Evolutionary conservation across 75 land plant genomes (phyloP).

Genomic region (Ceratopteris richardii): DNA sequence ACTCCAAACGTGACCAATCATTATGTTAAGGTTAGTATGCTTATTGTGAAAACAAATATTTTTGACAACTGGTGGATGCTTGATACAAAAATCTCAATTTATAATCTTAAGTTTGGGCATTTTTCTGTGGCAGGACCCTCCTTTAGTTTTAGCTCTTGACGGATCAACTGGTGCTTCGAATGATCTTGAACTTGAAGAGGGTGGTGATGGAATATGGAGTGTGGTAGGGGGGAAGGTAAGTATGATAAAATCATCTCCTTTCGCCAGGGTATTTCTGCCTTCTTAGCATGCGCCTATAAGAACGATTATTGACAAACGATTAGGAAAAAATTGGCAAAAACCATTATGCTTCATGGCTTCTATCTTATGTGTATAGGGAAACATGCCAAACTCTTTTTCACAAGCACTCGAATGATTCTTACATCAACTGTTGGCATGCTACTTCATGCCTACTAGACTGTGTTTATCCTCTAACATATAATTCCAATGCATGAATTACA

Average conservation of each 20-base stretch:
- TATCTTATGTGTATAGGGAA: too few species aligned
- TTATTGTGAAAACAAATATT: neutral
- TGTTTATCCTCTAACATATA: too few species aligned
- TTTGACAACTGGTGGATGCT: too few species aligned
- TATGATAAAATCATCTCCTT: neutral
- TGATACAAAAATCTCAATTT: neutral
- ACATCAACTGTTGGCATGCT: too few species aligned
- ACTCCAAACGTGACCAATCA: constrained; percentile 46
- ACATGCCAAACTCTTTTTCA: too few species aligned
- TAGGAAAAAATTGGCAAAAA: neutral
- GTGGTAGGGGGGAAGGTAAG: constrained; percentile 90
- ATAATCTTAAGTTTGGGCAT: neutral
- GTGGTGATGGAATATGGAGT: constrained; percentile 80
- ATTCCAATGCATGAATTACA: too few species aligned
- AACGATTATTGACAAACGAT: too few species aligned
- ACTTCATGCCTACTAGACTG: too few species aligned
- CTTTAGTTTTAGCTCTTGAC: constrained; percentile 61
- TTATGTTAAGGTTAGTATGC: constrained; percentile 49
- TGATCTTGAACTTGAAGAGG: constrained; percentile 63
- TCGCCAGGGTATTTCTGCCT: neutral
- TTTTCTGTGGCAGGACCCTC: constrained; percentile 48
- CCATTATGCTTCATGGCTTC: neutral
- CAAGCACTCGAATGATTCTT: too few species aligned
- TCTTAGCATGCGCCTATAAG: neutral
- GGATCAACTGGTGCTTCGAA: constrained; percentile 54